phyloP scores from a whole-genome alignment of 768 basidiomycete genomes.

The Lepiota brunneoincarnata region DNA sequence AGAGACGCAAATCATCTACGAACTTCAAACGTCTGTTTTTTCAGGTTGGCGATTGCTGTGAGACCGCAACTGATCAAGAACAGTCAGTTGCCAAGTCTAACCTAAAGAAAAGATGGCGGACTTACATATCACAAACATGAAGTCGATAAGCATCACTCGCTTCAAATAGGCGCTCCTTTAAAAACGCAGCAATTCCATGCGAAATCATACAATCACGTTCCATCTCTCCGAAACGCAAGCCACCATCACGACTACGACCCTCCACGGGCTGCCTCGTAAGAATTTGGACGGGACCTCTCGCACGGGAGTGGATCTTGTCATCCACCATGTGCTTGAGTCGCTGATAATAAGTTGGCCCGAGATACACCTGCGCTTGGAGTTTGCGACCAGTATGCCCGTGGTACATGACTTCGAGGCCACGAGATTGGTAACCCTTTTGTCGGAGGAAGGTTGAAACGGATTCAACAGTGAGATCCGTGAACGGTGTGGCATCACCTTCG shows the following conservation, averaged over 20 bases:
- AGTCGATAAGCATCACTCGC: conserved; percentile 91
- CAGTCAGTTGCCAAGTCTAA: conserved; percentile 11
- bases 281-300: conserved; percentile 96
- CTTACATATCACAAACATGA: conserved; percentile 95
- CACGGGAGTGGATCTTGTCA: conserved; percentile 98
- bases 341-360: conserved; percentile 99
- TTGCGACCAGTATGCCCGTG: conserved; percentile 99
- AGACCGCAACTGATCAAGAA: conserved; percentile 71
- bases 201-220: conserved; percentile 99
- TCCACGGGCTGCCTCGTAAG: conserved; percentile 97
- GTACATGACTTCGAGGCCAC: conserved; percentile 97
- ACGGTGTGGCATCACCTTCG: conserved; percentile 98
- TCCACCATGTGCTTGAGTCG: conserved; percentile 99
- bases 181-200: conserved; percentile 96
- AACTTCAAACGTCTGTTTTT: conserved; percentile 97
- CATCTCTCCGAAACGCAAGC: conserved; percentile 99
- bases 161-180: conserved; percentile 96
- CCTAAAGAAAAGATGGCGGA: conserved; percentile 16
- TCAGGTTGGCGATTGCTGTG: conserved; percentile 96
- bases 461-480: conserved; percentile 97
- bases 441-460: conserved; percentile 91
- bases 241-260: conserved; percentile 97
- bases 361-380: conserved; percentile 96
- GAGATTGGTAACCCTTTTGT: conserved; percentile 92
- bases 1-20: conserved; percentile 7